Percentiles rank a stretch among this genome's conserved stretches.
Evolutionary conservation across 495 filamentous ascomycete species (phyloP).

Genomic region (Penicillium chermesinum): DNA sequence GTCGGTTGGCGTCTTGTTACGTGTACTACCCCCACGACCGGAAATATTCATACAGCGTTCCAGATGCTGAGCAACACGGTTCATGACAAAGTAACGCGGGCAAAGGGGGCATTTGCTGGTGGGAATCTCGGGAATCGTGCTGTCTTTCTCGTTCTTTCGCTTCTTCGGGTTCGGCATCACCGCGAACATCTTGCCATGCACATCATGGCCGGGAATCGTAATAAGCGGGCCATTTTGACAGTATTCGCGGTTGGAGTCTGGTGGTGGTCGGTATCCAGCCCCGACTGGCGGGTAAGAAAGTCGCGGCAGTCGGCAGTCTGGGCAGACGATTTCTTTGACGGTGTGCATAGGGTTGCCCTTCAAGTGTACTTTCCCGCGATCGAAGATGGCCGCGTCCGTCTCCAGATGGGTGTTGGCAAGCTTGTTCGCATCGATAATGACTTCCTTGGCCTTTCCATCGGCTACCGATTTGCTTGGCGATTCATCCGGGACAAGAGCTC

Average conservation of each 20-base stretch:
- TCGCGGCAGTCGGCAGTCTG: constrained; percentile 59
- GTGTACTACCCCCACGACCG: constrained; percentile 57
- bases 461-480: constrained; percentile 27
- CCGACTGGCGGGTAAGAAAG: constrained; percentile 60
- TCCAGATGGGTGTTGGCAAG: constrained; percentile 50
- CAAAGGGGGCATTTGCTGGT: constrained; percentile 67
- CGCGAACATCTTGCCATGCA: constrained; percentile 74
- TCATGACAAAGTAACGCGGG: constrained; percentile 55
- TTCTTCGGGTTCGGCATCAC: constrained; percentile 55
- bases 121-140: constrained; percentile 44
- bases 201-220: constrained; percentile 68
- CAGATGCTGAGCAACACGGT: constrained; percentile 66
- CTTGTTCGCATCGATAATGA: constrained; percentile 32
- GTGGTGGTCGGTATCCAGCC: constrained; percentile 51
- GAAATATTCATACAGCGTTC: constrained; percentile 75
- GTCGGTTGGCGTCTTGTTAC: constrained; percentile 43
- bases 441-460: constrained; percentile 29
- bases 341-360: constrained; percentile 74
- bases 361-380: constrained; percentile 64
- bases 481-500: constrained; percentile 35
- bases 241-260: constrained; percentile 59
- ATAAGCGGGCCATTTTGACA: constrained; percentile 74
- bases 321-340: constrained; percentile 63
- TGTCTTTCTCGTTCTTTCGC: constrained; percentile 34
- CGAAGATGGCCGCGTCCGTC: constrained; percentile 65